These are phyloP conservation scores for Rhodotorula sp. DNA, from an alignment of 1,284 basidiomycete species.

Conservation along the genomic window DNA sequence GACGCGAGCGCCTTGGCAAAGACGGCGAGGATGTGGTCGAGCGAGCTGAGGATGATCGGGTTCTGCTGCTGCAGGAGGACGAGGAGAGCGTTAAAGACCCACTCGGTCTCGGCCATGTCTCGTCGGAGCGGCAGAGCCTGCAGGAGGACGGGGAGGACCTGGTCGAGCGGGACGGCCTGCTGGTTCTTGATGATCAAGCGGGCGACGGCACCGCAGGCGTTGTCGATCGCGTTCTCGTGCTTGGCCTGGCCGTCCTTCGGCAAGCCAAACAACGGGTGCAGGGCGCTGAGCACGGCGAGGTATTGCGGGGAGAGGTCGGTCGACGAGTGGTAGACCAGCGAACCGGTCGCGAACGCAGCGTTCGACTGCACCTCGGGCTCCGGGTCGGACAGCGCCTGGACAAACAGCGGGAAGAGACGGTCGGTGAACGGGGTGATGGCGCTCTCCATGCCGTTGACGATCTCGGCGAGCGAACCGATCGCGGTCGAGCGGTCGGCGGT, in stretches of 20 bases:
- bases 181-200: conserved; percentile 84
- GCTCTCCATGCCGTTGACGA: conserved; percentile 86
- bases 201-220: conserved; percentile 88
- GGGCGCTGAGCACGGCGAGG: conserved; percentile 69
- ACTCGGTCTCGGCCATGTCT: conserved; percentile 42
- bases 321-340: conserved; percentile 84
- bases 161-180: conserved; percentile 79
- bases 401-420: conserved; percentile 73
- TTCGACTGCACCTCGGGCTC: conserved; percentile 94
- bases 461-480: conserved; percentile 91
- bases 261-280: conserved; percentile 74
- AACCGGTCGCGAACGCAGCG: conserved; percentile 89
- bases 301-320: conserved; percentile 83
- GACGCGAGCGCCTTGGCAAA: conserved; percentile 75
- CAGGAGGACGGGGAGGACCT: conserved; percentile 75
- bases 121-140: conserved; percentile 68
- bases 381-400: conserved; percentile 74
- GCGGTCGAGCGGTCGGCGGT: conserved; percentile 88
- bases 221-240: conserved; percentile 85
- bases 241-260: conserved; percentile 56
- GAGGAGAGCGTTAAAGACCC: conserved; percentile 77
- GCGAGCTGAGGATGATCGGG: conserved; percentile 62
- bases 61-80: conserved; percentile 76
- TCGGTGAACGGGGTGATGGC: conserved; percentile 79
- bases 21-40: conserved; percentile 77